Percentiles rank a stretch among this genome's conserved stretches.
Evolutionary conservation across 1,284 basidiomycete genomes (phyloP).

Genomic region (Malassezia brasiliensis): DNA sequence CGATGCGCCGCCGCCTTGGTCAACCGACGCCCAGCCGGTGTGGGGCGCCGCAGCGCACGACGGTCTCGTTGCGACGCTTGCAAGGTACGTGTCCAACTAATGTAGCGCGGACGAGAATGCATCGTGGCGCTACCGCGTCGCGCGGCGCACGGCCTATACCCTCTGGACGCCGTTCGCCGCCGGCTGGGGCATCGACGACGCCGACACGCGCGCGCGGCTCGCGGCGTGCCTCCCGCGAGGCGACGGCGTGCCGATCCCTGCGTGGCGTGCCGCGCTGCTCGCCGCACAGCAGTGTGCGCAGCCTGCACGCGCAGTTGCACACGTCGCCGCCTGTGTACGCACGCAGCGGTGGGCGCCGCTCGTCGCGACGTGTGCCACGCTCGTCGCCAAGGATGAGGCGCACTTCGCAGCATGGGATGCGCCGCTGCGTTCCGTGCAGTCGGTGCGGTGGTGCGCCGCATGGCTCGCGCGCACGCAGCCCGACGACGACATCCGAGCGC

Average conservation of each 20-base stretch:
- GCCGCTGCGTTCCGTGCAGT: neutral
- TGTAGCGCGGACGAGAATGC: slow-evolving; percentile 7
- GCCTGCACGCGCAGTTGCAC: neutral
- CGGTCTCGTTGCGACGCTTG: neutral
- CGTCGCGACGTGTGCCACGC: neutral
- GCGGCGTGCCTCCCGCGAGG: neutral
- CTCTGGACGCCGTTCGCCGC: neutral
- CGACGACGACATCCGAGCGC: too few relatives aligned
- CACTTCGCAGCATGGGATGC: neutral
- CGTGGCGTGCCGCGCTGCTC: slow-evolving; percentile 8
- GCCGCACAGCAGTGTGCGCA: neutral
- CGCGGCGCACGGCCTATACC: slow-evolving; percentile 3
- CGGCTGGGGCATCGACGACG: neutral
- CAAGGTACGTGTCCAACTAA: neutral
- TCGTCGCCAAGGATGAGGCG: neutral
- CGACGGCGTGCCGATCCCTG: neutral
- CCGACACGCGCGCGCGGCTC: neutral
- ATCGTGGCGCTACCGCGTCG: slow-evolving; percentile 17
- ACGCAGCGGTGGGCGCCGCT: neutral
- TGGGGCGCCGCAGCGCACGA: slow-evolving; percentile 3
- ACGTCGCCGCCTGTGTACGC: neutral
- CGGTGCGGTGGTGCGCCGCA: neutral
- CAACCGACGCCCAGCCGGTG: neutral
- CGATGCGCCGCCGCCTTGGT: neutral
- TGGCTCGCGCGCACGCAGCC: neutral